phyloP scores from a whole-genome alignment of 2,329 filamentous ascomycete genomes.

The Calonectria hawksworthii region DNA sequence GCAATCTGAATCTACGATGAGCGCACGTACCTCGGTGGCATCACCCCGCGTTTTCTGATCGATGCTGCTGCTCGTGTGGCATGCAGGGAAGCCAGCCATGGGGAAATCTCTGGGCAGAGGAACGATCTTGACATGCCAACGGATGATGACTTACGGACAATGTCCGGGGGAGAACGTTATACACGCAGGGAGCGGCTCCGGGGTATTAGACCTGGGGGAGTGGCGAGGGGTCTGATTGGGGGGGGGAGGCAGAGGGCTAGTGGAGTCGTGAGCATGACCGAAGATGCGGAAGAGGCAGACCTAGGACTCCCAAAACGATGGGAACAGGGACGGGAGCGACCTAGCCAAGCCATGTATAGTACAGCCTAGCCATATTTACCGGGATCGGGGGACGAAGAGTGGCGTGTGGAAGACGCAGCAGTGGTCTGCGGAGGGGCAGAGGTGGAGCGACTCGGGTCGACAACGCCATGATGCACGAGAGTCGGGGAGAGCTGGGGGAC shows the following conservation, averaged over 20 bases:
- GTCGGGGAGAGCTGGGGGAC: conserved; percentile 7
- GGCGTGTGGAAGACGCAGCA: conserved; percentile 25
- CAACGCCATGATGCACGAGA: conserved; percentile 25
- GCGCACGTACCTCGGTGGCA: conserved; percentile 33
- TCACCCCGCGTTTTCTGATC: conserved; percentile 35
- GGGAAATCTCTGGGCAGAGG: conserved; percentile 14
- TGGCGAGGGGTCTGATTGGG: conserved; percentile 17
- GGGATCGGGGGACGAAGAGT: conserved; percentile 11
- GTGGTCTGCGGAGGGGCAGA: conserved; percentile 25
- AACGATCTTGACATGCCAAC: conserved; percentile 28
- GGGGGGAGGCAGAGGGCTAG: conserved; percentile 1
- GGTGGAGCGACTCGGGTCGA: conserved; percentile 27
- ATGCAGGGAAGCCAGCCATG: conserved; percentile 31
- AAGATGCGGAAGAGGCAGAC: neutral
- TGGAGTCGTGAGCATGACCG: conserved; percentile 7
- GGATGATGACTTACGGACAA: conserved; percentile 26
- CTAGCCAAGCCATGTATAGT: conserved; percentile 26
- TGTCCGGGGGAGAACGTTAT: conserved; percentile 21
- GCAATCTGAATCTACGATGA: conserved; percentile 31
- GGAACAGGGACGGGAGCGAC: conserved; percentile 12
- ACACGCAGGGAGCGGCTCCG: conserved; percentile 40
- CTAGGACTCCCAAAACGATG: neutral
- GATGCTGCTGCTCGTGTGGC: conserved; percentile 28
- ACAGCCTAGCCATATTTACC: neutral
- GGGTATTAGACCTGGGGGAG: conserved; percentile 19